Percentiles rank a stretch among this genome's conserved stretches.
Conservation (phyloP, 805 yeast genomes). For the Yamadazyma scolyti region DNA sequence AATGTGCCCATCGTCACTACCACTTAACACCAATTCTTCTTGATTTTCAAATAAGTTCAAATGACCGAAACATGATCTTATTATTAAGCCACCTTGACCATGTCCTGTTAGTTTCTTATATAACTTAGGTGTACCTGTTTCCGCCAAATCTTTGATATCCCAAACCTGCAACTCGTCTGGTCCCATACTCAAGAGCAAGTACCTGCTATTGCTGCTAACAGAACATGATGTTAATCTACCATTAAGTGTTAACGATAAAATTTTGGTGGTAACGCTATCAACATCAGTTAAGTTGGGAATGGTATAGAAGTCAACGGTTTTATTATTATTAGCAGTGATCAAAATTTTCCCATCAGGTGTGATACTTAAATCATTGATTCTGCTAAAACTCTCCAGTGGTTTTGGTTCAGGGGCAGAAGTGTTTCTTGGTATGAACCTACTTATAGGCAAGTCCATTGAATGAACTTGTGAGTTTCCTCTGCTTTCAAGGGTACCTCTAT, state of each 20-base stretch:
- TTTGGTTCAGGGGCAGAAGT: background rate
- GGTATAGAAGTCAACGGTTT: slow-evolving; percentile 58
- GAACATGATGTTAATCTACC: slow-evolving; percentile 64
- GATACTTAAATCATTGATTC: slow-evolving; percentile 68
- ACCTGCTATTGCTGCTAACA: slow-evolving; percentile 51
- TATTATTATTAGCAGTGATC: slow-evolving; percentile 62
- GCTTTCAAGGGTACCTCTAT: slow-evolving; percentile 1
- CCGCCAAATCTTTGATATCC: slow-evolving; percentile 50
- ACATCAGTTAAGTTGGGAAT: slow-evolving; percentile 34
- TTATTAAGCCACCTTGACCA: slow-evolving; percentile 62
- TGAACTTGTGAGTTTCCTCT: slow-evolving; percentile 2
- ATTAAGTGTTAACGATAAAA: slow-evolving; percentile 48
- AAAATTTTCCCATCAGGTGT: slow-evolving; percentile 60
- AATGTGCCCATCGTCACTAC: slow-evolving; percentile 76
- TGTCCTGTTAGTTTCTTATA: slow-evolving; percentile 69
- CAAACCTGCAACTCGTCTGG: slow-evolving; percentile 80
- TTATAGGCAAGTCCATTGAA: no score
- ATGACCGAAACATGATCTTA: slow-evolving; percentile 77
- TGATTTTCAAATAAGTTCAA: slow-evolving; percentile 29
- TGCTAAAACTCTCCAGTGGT: slow-evolving; percentile 23
- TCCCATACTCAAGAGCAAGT: slow-evolving; percentile 57
- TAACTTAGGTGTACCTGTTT: slow-evolving; percentile 40
- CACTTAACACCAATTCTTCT: slow-evolving; percentile 71
- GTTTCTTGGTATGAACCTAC: slow-evolving; percentile 1
- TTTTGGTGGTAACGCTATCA: slow-evolving; percentile 26